phyloP scores from a whole-genome alignment of 2,329 filamentous ascomycete species.

The Hypoxylon sp. region DNA sequence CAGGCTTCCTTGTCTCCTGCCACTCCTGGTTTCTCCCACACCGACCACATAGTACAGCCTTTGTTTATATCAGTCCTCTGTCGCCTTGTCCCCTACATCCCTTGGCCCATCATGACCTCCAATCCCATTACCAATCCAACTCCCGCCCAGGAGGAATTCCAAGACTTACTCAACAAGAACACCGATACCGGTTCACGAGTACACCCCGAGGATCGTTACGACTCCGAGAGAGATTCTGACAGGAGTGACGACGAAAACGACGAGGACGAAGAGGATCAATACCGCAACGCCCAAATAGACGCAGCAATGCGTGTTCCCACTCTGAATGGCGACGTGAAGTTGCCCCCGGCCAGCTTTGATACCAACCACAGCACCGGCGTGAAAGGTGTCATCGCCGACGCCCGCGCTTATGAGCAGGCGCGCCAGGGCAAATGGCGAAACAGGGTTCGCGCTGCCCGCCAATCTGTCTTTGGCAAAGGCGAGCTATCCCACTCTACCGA shows the following conservation, averaged over 20 bases:
- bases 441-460: conserved; percentile 61
- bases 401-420: conserved; percentile 77
- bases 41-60: conserved; percentile 16
- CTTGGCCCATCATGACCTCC: conserved; percentile 56
- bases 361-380: conserved; percentile 79
- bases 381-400: conserved; percentile 88
- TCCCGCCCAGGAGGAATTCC: conserved; percentile 73
- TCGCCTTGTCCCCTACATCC: conserved; percentile 5
- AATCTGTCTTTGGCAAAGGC: conserved; percentile 63
- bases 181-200: conserved; percentile 52
- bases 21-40: conserved; percentile 19
- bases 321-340: conserved; percentile 60
- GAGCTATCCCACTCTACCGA: conserved; percentile 43
- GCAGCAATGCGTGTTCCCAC: conserved; percentile 72
- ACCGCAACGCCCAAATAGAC: conserved; percentile 65
- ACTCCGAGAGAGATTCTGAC: conserved; percentile 51
- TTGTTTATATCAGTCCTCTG: conserved; percentile 34
- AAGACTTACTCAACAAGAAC: conserved; percentile 67
- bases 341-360: conserved; percentile 70
- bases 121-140: conserved; percentile 52
- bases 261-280: conserved; percentile 64
- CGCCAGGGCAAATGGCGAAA: conserved; percentile 64
- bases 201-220: conserved; percentile 69
- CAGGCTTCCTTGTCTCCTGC: conserved; percentile 14
- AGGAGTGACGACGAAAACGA: conserved; percentile 62